phyloP scores from a whole-genome alignment of 257 asterid genomes.

The Solanum peruvianum region DNA sequence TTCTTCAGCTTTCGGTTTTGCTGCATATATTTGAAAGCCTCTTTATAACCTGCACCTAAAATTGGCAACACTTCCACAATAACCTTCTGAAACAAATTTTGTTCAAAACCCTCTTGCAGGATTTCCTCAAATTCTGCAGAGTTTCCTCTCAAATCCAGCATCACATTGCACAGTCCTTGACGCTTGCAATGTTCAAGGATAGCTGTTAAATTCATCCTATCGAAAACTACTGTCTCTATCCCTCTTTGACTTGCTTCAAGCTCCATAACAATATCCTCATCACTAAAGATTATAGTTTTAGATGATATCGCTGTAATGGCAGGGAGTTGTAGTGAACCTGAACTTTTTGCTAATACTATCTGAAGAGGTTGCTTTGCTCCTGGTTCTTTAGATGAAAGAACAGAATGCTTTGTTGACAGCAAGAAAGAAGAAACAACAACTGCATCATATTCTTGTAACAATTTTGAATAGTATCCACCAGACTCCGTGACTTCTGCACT shows the following conservation, averaged over 20 bases:
- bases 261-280: slow-evolving; percentile 13
- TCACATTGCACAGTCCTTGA: slow-evolving; percentile 60
- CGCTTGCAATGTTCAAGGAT: slow-evolving; percentile 66
- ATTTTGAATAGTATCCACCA: slow-evolving; percentile 81
- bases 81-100: slow-evolving; percentile 57
- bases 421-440: slow-evolving; percentile 33
- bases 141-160: slow-evolving; percentile 49
- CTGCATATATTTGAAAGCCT: slow-evolving; percentile 4
- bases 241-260: slow-evolving; percentile 27
- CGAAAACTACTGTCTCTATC: slow-evolving; percentile 27
- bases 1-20: slow-evolving; percentile 27
- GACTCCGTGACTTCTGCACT: slow-evolving; percentile 42
- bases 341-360: slow-evolving; percentile 30
- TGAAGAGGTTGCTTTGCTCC: slow-evolving; percentile 79
- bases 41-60: slow-evolving; percentile 27
- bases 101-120: slow-evolving; percentile 52
- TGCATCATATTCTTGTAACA: slow-evolving; percentile 82
- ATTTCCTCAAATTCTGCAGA: slow-evolving; percentile 38
- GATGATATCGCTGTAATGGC: slow-evolving; percentile 10
- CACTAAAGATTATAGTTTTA: slow-evolving; percentile 29
- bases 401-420: slow-evolving; percentile 10
- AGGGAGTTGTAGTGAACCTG: slow-evolving; percentile 20
- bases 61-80: slow-evolving; percentile 63
- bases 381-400: slow-evolving; percentile 53
- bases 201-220: slow-evolving; percentile 26